Evolutionary conservation across 345 rosid species (phyloP), one percentile per base, ranked within the genome.

Genomic region (Excoecaria cochinchinensis): DNA sequence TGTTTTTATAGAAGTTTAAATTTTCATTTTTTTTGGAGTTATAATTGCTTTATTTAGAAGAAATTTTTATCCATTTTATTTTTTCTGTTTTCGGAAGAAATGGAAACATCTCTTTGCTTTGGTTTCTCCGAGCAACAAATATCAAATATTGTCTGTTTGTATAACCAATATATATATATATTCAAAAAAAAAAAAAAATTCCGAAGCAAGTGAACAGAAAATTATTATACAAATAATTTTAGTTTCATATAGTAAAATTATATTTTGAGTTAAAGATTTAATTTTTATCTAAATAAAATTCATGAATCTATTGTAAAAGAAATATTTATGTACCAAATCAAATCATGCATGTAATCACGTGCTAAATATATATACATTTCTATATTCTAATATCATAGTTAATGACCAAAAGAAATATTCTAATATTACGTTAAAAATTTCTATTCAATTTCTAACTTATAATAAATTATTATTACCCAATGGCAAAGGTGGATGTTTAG

Each of bases 401-500:
- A 31, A 31, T 31, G 31, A 31, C 31, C 31, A 31, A 31, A 31
- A 31, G 1, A 31, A 31, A 31, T 31, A 31, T 31, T 31, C 2
- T 31, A 31, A 31, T 31, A 31, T 31, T 31, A 31, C 31, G 31
- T 31, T 0, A 31, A 31, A 31, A 31, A 31, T 31, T 31, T 31
- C 31, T 31, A 31, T 31, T 31, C 31, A 31, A 31, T 31, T 2
- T 31, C 31, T 31, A 31, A 31, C 31, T 31, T 31, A 31, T 31
- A 31, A 31, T 1, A 31, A 31, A 31, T 31, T 31, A 31, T 31
- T 31, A 10, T 58, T 58, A 31, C 25, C 10, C 40, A 46, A 47
- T 9, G 47, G 55, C 39, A 63, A 57, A 11, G 71, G 58, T 25
- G 58, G 69, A 47, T 82, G 77, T 70, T 70, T 70, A 63, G 73